Evolutionary conservation across 768 basidiomycete genomes (phyloP).

Genomic region (Rhodotorula graminis): DNA sequence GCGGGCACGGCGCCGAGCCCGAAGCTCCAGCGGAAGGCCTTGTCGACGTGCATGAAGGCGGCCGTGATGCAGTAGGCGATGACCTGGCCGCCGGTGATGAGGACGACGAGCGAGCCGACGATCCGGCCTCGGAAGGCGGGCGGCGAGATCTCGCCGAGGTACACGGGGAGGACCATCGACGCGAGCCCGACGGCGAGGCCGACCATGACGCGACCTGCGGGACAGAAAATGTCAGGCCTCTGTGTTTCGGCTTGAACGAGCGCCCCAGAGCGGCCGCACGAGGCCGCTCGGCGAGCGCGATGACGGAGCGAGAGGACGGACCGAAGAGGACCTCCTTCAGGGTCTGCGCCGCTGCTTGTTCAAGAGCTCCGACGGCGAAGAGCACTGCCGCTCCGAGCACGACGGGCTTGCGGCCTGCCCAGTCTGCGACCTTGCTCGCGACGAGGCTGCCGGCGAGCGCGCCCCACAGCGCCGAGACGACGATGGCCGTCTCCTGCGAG

Average conservation of each 20-base stretch:
- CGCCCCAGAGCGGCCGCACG: neutral
- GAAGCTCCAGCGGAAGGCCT: slow-evolving; percentile 36
- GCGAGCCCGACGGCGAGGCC: slow-evolving; percentile 33
- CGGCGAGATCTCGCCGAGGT: slow-evolving; percentile 36
- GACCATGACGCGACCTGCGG: slow-evolving; percentile 24
- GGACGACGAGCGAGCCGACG: slow-evolving; percentile 29
- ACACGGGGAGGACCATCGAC: slow-evolving; percentile 24
- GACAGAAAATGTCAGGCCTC: no score
- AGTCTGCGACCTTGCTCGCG: slow-evolving; percentile 22
- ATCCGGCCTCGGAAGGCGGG: slow-evolving; percentile 28
- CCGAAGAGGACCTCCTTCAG: slow-evolving; percentile 37
- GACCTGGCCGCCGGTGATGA: slow-evolving; percentile 37
- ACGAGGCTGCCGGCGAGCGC: slow-evolving; percentile 12
- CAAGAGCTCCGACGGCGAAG: slow-evolving; percentile 32
- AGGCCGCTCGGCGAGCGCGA: no score
- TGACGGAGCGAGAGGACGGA: neutral
- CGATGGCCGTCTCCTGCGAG: slow-evolving; percentile 25
- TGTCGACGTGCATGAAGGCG: neutral
- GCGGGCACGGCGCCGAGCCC: slow-evolving; percentile 28
- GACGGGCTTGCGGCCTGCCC: slow-evolving; percentile 26
- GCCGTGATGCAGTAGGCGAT: slow-evolving; percentile 34
- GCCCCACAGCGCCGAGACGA: slow-evolving; percentile 15
- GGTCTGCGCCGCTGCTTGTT: slow-evolving; percentile 32
- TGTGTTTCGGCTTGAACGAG: no score
- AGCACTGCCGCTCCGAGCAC: slow-evolving; percentile 20